Conservation (phyloP, 306 rosid species). For the Arachis stenosperma region DNA sequence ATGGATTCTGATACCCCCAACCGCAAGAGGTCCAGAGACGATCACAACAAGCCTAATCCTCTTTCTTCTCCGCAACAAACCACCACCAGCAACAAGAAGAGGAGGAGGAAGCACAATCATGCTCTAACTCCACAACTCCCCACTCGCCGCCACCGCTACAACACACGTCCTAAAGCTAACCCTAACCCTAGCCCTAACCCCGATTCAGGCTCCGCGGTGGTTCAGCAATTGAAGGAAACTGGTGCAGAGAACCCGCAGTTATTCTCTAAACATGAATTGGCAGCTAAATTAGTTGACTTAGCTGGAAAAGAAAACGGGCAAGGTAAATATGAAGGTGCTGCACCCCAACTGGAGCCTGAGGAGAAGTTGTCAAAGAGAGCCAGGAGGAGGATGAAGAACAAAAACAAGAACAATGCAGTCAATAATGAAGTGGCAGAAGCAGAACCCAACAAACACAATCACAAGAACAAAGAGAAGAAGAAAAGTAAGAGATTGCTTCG, state of each 20-base stretch:
- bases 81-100: not conserved
- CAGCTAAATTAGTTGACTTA: not conserved
- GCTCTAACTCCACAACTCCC: not conserved
- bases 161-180: conserved; percentile 5
- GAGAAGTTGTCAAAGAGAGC: not conserved
- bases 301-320: not conserved
- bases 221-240: not conserved
- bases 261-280: not conserved
- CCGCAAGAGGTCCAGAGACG: conserved; percentile 27
- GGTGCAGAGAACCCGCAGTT: not conserved
- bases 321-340: not conserved
- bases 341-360: conserved; percentile 1
- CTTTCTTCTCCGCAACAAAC: conserved; percentile 29
- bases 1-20: not conserved
- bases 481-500: not conserved
- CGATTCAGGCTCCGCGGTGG: not conserved
- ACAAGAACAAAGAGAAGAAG: not conserved
- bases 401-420: not conserved
- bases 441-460: not conserved
- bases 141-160: not conserved
- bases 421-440: not conserved
- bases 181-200: not conserved
- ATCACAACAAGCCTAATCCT: conserved; percentile 38
- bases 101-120: not conserved
- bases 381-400: not conserved